phyloP scores from a whole-genome alignment of 306 rosid genomes.

The Senna tora region DNA sequence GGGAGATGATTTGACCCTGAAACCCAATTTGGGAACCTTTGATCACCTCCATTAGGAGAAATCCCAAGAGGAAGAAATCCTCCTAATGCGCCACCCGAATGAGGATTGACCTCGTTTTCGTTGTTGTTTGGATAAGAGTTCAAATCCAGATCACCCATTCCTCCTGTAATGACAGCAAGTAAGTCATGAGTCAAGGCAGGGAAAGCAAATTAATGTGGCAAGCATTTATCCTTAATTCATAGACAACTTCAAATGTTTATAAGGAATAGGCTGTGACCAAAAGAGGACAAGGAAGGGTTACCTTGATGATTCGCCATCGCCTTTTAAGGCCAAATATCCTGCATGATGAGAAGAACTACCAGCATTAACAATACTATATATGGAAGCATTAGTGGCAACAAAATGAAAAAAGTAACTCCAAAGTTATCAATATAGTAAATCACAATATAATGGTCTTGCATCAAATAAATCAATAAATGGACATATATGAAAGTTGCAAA shows the following conservation, averaged over 20 bases:
- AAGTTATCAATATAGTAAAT: conserved; percentile 4
- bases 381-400: background rate
- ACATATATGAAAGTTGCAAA: too few species aligned
- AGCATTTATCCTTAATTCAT: conserved; percentile 7
- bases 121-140: background rate
- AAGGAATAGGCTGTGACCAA: background rate
- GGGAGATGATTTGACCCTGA: background rate
- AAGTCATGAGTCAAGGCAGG: background rate
- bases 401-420: background rate
- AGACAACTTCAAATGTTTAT: background rate
- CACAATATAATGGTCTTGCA: background rate
- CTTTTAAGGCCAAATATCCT: conserved; percentile 1
- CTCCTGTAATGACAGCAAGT: conserved; percentile 19
- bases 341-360: background rate
- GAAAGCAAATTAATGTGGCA: background rate
- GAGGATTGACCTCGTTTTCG: background rate
- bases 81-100: background rate
- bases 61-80: background rate
- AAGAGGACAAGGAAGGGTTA: conserved; percentile 11
- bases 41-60: background rate
- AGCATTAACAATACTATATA: background rate
- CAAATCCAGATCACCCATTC: background rate
- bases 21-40: background rate
- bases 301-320: conserved; percentile 35
- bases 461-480: background rate